Base-by-base conservation (phyloP, 2,329 filamentous ascomycete genomes). In the Hymenoscyphus albidus region DNA sequence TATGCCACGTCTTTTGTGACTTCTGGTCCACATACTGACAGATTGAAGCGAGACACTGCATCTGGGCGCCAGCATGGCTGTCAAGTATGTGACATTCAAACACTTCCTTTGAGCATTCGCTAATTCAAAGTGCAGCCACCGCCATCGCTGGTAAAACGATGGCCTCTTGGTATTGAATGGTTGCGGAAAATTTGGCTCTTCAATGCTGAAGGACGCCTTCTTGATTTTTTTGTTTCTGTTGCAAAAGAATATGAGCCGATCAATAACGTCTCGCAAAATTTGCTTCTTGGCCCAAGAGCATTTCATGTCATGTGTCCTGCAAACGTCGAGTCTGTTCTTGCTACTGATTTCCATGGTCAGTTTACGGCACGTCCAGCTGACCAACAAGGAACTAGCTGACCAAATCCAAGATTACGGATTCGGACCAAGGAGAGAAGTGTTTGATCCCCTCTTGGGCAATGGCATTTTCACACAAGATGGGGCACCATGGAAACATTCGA, bases 381-480 rank as follows among this genome's bases (percentile, higher is more conserved):
- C n/a, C 10, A 51, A 9, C 12, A 2, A 54, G 10, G 13, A 27
- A 54, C 5, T 22, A 13, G 18, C 18, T 54, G 48, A 54, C 48
- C 18, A 54, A 27, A 54, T 27, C 13, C 18, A 54, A 71, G 69
- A 76, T 55, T 76, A 64, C 57, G 63, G 67, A 1, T 64, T 76
- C 2, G 76, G 74, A 14, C 39, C 54, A 38, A 71, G 76, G 40
- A 64, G 65, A 10, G 58, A 67, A 6, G 70, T 65, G 9, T 62
- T 71, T 14, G 63, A 64, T n/a, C 72, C 74, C 0, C 65, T 78
- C 1, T 68, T 78, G 16, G 76, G 76, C 2, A 69, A 76, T 57
- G 76, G 76, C 1, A 77, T 77, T 38, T 78, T 77, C 64, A 73
- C 72, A 2, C 70, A 75, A 59, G 76, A 78, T 40, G 77, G 76